Conservation (phyloP, 805 yeast species). For the Yueomyces sp. region DNA sequence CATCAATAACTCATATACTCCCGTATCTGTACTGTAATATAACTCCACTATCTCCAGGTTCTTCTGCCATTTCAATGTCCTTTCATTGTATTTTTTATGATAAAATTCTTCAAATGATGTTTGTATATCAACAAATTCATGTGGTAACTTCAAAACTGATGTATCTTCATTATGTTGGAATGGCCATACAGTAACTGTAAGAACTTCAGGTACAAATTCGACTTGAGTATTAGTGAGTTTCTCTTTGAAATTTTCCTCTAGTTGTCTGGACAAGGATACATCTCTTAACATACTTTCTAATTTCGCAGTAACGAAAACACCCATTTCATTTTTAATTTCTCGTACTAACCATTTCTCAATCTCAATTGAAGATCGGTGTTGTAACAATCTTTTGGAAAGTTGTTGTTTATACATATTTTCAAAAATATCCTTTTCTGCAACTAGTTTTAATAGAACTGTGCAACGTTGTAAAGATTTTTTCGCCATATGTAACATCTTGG, state of each 20-base stretch:
- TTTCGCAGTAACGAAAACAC: slow-evolving; percentile 64
- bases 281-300: slow-evolving; percentile 83
- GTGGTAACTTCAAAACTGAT: slow-evolving; percentile 30
- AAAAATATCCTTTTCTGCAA: slow-evolving; percentile 75
- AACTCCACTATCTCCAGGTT: slow-evolving; percentile 75
- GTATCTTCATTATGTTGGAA: slow-evolving; percentile 28
- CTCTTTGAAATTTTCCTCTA: slow-evolving; percentile 4
- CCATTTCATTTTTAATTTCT: slow-evolving; percentile 61
- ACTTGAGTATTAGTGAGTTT: slow-evolving; percentile 8
- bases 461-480: slow-evolving; percentile 39
- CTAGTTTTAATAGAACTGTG: slow-evolving; percentile 47
- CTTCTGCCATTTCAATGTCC: slow-evolving; percentile 66
- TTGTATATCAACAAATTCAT: slow-evolving; percentile 29
- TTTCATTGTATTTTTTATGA: slow-evolving; percentile 36
- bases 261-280: slow-evolving; percentile 43
- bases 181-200: slow-evolving; percentile 62
- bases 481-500: not conserved
- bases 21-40: slow-evolving; percentile 51
- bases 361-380: slow-evolving; percentile 37
- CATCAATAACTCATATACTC: slow-evolving; percentile 66
- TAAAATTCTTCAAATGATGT: slow-evolving; percentile 40
- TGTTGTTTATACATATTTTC: slow-evolving; percentile 78
- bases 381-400: slow-evolving; percentile 64
- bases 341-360: slow-evolving; percentile 57
- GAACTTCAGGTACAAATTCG: slow-evolving; percentile 37